A percentile compares a stretch with the other conserved stretches of the same genome.
phyloP scores from a whole-genome alignment of 2,329 filamentous ascomycete species.

The Chrysosporium keratinophilum region DNA sequence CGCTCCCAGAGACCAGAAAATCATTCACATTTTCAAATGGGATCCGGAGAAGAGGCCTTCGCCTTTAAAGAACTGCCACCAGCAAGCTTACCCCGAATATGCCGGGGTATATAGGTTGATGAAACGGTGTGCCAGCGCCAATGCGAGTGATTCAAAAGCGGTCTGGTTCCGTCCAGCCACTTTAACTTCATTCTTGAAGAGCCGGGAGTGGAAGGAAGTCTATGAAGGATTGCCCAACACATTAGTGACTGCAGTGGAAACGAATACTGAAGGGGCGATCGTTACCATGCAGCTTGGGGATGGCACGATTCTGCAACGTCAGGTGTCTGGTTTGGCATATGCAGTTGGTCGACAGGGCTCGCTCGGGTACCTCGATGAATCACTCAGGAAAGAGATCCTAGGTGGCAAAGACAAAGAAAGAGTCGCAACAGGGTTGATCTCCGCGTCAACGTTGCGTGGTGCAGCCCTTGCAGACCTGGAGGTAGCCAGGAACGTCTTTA shows the following conservation, averaged over 20 bases:
- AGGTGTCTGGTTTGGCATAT: slow-evolving; percentile 44
- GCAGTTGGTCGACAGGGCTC: slow-evolving; percentile 48
- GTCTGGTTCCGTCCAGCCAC: slow-evolving; percentile 25
- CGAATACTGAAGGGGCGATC: slow-evolving; percentile 24
- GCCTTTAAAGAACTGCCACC: slow-evolving; percentile 49
- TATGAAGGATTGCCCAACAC: slow-evolving; percentile 50
- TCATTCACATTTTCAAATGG: slow-evolving; percentile 54
- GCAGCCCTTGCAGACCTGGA: slow-evolving; percentile 45
- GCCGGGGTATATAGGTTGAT: slow-evolving; percentile 50
- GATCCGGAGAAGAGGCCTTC: slow-evolving; percentile 46
- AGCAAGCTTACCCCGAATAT: slow-evolving; percentile 53
- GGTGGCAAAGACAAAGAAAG: slow-evolving; percentile 16
- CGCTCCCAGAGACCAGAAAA: slow-evolving; percentile 39
- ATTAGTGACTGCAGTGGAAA: slow-evolving; percentile 34
- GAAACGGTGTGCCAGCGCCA: slow-evolving; percentile 41
- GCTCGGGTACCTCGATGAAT: slow-evolving; percentile 41
- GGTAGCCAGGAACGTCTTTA: slow-evolving; percentile 44
- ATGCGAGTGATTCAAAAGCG: not conserved
- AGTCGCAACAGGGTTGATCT: slow-evolving; percentile 31
- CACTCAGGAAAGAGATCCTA: slow-evolving; percentile 41
- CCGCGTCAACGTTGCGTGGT: slow-evolving; percentile 44
- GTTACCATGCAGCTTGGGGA: slow-evolving; percentile 38
- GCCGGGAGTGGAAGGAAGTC: slow-evolving; percentile 40
- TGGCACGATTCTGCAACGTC: slow-evolving; percentile 36
- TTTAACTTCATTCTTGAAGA: slow-evolving; percentile 38